A percentile compares a stretch with the other conserved stretches of the same genome.
Conservation (phyloP, 495 filamentous ascomycete species). For the Neurospora discreta region DNA sequence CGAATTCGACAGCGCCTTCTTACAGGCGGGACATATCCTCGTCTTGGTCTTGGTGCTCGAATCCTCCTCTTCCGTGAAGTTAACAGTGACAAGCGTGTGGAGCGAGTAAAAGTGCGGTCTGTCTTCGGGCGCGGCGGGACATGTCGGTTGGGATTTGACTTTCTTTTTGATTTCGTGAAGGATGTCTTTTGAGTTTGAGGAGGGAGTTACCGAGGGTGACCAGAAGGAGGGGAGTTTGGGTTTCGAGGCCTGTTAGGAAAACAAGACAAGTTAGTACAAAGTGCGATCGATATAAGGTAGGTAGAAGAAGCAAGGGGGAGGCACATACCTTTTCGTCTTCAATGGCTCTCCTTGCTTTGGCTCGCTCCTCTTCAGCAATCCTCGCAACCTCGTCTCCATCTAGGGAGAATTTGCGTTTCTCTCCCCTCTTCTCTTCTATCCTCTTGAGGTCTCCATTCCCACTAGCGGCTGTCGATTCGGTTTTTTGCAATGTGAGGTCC, state of each 20-base stretch:
- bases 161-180: constrained; percentile 49
- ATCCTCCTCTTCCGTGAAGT: constrained; percentile 69
- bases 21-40: constrained; percentile 78
- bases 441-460: neutral
- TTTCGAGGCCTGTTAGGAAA: constrained; percentile 40
- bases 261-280: constrained; percentile 5
- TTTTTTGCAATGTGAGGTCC: constrained; percentile 5
- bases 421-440: constrained; percentile 34
- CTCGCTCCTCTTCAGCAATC: constrained; percentile 57
- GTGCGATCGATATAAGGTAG: neutral
- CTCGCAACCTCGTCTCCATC: constrained; percentile 69
- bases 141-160: constrained; percentile 61
- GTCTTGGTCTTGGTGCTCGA: constrained; percentile 33
- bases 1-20: constrained; percentile 71
- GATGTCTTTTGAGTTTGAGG: constrained; percentile 35
- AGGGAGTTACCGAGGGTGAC: constrained; percentile 77
- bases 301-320: neutral
- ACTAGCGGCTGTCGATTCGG: neutral
- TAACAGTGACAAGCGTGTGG: constrained; percentile 66
- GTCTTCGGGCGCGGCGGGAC: constrained; percentile 63
- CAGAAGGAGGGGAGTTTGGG: constrained; percentile 85
- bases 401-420: constrained; percentile 72
- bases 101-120: constrained; percentile 69
- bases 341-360: constrained; percentile 54
- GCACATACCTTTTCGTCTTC: constrained; percentile 60